Percentiles rank a stretch among this genome's conserved stretches.
These are phyloP conservation scores for Euphorbia tirucalli DNA, from an alignment of 345 rosid species.

Conservation along the genomic window DNA sequence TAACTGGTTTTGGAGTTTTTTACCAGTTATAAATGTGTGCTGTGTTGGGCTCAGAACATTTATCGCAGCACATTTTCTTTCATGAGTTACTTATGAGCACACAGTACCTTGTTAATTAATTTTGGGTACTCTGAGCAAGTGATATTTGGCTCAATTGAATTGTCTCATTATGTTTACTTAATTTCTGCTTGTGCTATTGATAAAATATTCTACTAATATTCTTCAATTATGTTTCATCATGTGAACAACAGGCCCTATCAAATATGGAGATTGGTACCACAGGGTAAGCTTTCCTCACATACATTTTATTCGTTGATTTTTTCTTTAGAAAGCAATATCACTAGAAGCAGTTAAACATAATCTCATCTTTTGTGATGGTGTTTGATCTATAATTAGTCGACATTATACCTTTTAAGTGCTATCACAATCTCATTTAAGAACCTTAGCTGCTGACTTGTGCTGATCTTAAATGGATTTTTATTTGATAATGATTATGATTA, in stretches of 20 bases:
- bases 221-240: neutral
- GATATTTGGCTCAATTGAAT: neutral
- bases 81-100: neutral
- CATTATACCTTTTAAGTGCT: neutral
- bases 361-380: slow-evolving; percentile 9
- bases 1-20: no score
- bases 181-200: neutral
- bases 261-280: slow-evolving; percentile 41
- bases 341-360: neutral
- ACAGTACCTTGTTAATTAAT: neutral
- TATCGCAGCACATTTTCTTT: neutral
- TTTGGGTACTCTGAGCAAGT: neutral
- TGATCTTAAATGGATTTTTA: neutral
- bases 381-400: neutral
- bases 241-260: slow-evolving; percentile 11
- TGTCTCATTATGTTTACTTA: neutral
- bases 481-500: neutral
- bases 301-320: neutral
- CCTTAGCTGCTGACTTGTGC: neutral
- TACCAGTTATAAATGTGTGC: no score
- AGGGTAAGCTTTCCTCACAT: slow-evolving; percentile 29
- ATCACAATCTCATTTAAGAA: neutral
- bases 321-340: neutral
- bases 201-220: neutral
- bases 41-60: neutral